These are phyloP conservation scores for Huntiella moniliformis DNA, from an alignment of 2,329 filamentous ascomycete species.

Conservation along the genomic window DNA sequence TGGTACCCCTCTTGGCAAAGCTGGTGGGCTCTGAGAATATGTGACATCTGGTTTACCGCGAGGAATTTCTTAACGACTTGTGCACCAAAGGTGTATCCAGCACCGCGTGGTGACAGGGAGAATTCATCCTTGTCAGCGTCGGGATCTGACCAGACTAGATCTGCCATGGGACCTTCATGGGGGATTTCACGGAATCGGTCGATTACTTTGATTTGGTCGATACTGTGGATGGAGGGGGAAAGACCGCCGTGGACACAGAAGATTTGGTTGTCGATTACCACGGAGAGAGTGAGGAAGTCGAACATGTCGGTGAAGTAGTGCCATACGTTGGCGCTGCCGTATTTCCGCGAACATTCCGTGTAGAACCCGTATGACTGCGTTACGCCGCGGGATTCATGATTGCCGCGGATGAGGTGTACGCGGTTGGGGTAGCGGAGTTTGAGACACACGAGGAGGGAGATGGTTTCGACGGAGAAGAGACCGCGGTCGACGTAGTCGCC, in stretches of 20 bases:
- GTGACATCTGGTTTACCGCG: slow-evolving; percentile 91
- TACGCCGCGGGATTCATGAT: slow-evolving; percentile 92
- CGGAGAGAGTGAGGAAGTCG: slow-evolving; percentile 88
- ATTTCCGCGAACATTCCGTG: slow-evolving; percentile 93
- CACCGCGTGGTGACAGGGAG: slow-evolving; percentile 76
- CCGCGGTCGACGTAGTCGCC: slow-evolving; percentile 97
- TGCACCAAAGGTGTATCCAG: slow-evolving; percentile 91
- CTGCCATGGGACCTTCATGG: slow-evolving; percentile 98
- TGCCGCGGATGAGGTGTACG: slow-evolving; percentile 89
- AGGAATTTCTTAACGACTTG: slow-evolving; percentile 98
- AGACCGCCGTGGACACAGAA: slow-evolving; percentile 94
- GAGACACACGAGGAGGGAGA: slow-evolving; percentile 89
- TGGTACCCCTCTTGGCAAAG: slow-evolving; percentile 97
- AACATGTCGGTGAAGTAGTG: slow-evolving; percentile 99
- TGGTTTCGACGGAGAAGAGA: slow-evolving; percentile 97
- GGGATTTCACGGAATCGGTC: slow-evolving; percentile 97
- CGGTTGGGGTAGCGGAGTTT: slow-evolving; percentile 93
- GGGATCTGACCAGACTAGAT: slow-evolving; percentile 94
- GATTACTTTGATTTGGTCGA: slow-evolving; percentile 99
- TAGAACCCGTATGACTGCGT: slow-evolving; percentile 99
- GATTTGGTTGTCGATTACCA: slow-evolving; percentile 97
- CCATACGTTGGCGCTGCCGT: slow-evolving; percentile 97
- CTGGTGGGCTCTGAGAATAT: slow-evolving; percentile 95
- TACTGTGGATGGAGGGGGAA: slow-evolving; percentile 83
- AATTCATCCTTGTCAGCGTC: slow-evolving; percentile 97